Percentiles rank a stretch among this genome's conserved stretches.
These are phyloP conservation scores for Diversispora epigaea DNA, from an alignment of 192 early-diverging fungal genomes.

Conservation along the genomic window DNA sequence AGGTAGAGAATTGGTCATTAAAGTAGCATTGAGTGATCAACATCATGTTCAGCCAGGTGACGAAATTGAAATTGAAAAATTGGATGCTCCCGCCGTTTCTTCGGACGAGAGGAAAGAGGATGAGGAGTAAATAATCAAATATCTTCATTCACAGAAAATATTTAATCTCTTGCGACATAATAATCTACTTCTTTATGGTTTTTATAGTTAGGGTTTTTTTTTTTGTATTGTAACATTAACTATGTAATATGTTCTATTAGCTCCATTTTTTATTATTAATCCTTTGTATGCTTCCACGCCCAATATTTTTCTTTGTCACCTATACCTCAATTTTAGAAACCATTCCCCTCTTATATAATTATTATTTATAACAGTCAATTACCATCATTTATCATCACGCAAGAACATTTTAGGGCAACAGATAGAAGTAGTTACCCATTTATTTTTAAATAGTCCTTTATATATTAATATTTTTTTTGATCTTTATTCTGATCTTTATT, in stretches of 20 bases:
- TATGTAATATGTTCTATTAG: neutral
- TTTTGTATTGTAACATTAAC: neutral
- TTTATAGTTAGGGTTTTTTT: neutral
- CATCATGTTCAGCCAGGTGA: conserved; percentile 32
- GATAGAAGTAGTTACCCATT: neutral
- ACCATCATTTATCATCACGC: conserved; percentile 8
- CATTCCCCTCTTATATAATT: conserved; percentile 4
- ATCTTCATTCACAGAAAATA: neutral
- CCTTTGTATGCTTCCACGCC: conserved; percentile 12
- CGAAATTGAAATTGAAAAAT: conserved; percentile 19
- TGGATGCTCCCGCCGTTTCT: neutral
- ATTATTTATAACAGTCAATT: too few relatives aligned
- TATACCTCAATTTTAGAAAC: neutral
- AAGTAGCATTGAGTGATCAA: conserved; percentile 58
- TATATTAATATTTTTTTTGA: conserved; percentile 19
- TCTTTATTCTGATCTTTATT: neutral
- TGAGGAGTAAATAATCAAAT: neutral
- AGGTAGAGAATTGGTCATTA: conserved; percentile 66
- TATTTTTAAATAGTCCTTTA: conserved; percentile 15
- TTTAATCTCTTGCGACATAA: neutral
- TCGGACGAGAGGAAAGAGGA: conserved; percentile 17
- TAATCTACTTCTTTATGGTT: neutral
- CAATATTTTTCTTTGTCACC: neutral
- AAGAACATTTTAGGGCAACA: conserved; percentile 7
- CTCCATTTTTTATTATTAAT: neutral